Evolutionary conservation across 202 grass and related monocot species (phyloP).

Genomic region (Carex arenaria): DNA sequence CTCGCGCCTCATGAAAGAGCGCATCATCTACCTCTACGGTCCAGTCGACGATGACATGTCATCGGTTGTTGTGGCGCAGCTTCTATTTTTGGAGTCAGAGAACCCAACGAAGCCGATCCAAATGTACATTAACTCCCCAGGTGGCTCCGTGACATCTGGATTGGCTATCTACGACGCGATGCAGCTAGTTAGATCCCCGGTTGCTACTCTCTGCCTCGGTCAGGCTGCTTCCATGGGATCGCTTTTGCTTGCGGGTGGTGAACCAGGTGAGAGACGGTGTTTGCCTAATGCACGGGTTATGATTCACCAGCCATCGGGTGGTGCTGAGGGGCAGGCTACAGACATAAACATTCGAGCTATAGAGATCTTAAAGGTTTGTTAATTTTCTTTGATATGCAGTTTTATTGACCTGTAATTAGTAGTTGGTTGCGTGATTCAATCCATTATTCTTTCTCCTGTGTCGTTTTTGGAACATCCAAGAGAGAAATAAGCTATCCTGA

Average conservation of each 20-base stretch:
- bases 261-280: slow-evolving; percentile 65
- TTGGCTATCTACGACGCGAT: slow-evolving; percentile 98
- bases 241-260: slow-evolving; percentile 68
- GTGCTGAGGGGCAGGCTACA: slow-evolving; percentile 58
- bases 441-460: not conserved
- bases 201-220: slow-evolving; percentile 90
- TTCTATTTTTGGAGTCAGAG: slow-evolving; percentile 97
- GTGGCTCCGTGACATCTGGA: slow-evolving; percentile 84
- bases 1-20: slow-evolving; percentile 91
- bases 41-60: slow-evolving; percentile 75
- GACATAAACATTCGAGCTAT: slow-evolving; percentile 91
- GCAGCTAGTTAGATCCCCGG: slow-evolving; percentile 85
- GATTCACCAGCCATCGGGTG: slow-evolving; percentile 96
- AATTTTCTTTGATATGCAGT: not conserved
- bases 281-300: slow-evolving; percentile 86
- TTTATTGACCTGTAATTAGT: not conserved
- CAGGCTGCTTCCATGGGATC: slow-evolving; percentile 94
- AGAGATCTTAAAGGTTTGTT: slow-evolving; percentile 69
- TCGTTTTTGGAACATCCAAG: not conserved
- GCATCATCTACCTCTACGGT: slow-evolving; percentile 90
- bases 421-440: not conserved
- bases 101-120: slow-evolving; percentile 87
- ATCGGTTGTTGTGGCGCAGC: slow-evolving; percentile 76
- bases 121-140: slow-evolving; percentile 97
- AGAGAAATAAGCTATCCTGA: not conserved